These are phyloP conservation scores for Bruguiera hainesii DNA, from an alignment of 441 rosid genomes.

Conservation along the genomic window DNA sequence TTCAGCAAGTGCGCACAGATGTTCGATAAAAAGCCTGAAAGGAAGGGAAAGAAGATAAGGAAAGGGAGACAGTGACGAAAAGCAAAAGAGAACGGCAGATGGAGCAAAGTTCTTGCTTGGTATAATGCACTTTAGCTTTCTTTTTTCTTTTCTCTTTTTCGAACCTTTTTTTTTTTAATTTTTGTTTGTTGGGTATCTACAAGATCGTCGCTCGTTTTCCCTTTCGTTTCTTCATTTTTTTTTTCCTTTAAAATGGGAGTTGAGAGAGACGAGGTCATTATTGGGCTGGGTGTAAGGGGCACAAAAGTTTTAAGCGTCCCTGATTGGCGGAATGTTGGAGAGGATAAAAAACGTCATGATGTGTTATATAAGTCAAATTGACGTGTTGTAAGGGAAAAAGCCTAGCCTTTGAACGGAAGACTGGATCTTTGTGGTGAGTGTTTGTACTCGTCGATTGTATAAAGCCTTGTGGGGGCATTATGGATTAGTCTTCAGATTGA, in stretches of 20 bases:
- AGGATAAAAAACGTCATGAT: neutral
- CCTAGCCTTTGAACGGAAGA: too few relatives aligned
- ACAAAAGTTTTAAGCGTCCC: constrained; percentile 26
- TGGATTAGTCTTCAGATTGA: too few relatives aligned
- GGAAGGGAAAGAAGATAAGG: neutral
- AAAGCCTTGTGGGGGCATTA: too few relatives aligned
- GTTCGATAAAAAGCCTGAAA: constrained; percentile 38
- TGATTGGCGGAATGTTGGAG: constrained; percentile 23
- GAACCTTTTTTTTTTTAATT: neutral
- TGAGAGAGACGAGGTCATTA: constrained; percentile 21
- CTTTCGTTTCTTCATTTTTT: constrained; percentile 1
- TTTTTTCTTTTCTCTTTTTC: neutral
- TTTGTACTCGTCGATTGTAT: too few relatives aligned
- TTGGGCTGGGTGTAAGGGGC: constrained; percentile 35
- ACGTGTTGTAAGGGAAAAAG: too few relatives aligned
- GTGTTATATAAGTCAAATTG: too few relatives aligned
- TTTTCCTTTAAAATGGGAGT: constrained; percentile 2
- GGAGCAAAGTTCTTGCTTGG: neutral
- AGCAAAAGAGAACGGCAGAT: neutral
- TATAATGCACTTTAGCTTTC: neutral
- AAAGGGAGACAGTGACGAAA: neutral
- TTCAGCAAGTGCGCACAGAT: constrained; percentile 19
- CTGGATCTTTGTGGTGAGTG: too few relatives aligned
- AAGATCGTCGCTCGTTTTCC: neutral
- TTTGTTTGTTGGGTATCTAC: neutral